Evolutionary conservation across 441 rosid genomes (phyloP).

Genomic region (Erodium texanum): DNA sequence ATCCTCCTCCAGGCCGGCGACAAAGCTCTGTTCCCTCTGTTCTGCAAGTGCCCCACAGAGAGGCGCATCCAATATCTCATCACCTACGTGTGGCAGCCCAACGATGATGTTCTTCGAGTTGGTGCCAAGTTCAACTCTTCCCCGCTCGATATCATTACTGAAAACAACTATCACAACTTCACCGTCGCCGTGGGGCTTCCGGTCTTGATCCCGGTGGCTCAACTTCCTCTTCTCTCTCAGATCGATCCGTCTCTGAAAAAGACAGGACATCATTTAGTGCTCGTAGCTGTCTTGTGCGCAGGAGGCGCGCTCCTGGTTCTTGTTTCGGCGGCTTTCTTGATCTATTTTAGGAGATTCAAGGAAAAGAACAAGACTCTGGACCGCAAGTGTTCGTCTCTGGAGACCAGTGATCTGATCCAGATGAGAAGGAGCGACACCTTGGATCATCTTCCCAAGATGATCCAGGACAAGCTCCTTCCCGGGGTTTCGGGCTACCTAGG

Average conservation of each 20-base stretch:
- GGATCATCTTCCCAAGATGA: constrained; percentile 29
- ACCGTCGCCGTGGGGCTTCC: constrained; percentile 29
- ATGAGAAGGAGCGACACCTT: constrained; percentile 16
- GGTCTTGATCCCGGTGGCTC: constrained; percentile 40
- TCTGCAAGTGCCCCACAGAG: constrained; percentile 50
- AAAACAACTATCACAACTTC: constrained; percentile 33
- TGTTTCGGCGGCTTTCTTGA: constrained; percentile 19
- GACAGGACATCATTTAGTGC: constrained; percentile 3
- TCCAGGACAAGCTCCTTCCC: constrained; percentile 36
- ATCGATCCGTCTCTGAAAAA: constrained; percentile 18
- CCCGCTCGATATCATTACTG: constrained; percentile 24
- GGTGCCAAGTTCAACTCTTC: constrained; percentile 32
- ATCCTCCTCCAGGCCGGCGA: constrained; percentile 34
- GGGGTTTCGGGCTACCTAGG: constrained; percentile 45
- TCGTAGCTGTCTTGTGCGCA: constrained; percentile 16
- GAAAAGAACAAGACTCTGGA: constrained; percentile 23
- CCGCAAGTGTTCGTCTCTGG: constrained; percentile 25
- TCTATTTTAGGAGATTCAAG: constrained; percentile 6
- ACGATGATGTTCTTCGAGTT: constrained; percentile 32
- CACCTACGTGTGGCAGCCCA: constrained; percentile 49
- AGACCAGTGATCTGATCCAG: constrained; percentile 30
- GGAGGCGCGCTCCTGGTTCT: constrained; percentile 21
- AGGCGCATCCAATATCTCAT: constrained; percentile 33
- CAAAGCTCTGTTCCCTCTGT: constrained; percentile 38
- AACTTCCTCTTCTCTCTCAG: constrained; percentile 36